These are phyloP conservation scores for Tagetes patula DNA, from an alignment of 129 eudicot species.

Conservation along the genomic window DNA sequence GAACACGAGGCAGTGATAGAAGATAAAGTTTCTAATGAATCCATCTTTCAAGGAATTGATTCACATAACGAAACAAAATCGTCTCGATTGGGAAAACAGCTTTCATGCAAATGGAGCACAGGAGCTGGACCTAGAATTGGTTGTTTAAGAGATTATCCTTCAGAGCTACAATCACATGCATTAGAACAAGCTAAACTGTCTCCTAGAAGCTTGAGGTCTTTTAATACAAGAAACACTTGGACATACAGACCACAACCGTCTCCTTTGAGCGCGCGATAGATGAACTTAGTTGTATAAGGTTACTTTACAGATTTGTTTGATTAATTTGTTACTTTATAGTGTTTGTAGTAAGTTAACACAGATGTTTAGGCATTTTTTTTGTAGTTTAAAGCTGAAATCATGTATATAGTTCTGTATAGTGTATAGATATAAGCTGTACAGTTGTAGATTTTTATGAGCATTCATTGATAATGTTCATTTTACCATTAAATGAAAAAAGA, in stretches of 20 bases:
- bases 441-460: constrained; percentile 23
- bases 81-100: constrained; percentile 62
- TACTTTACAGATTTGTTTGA: constrained; percentile 14
- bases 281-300: not conserved
- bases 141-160: constrained; percentile 82
- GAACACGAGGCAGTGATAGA: constrained; percentile 33
- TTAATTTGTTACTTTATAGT: constrained; percentile 19
- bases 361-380: constrained; percentile 33
- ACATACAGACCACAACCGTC: constrained; percentile 32
- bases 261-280: constrained; percentile 18
- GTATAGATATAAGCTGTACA: constrained; percentile 19
- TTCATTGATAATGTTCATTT: constrained; percentile 20
- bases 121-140: constrained; percentile 98
- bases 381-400: constrained; percentile 6
- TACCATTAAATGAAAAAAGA: constrained; percentile 26
- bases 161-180: constrained; percentile 73
- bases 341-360: constrained; percentile 12
- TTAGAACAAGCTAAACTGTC: constrained; percentile 74
- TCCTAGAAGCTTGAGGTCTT: constrained; percentile 51
- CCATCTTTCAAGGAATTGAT: constrained; percentile 51
- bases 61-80: constrained; percentile 67
- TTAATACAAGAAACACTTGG: constrained; percentile 18
- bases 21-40: constrained; percentile 49
- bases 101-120: constrained; percentile 86
- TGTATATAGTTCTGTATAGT: constrained; percentile 29